phyloP scores from a whole-genome alignment of 768 basidiomycete species.

The Plicaturopsis crispa region DNA sequence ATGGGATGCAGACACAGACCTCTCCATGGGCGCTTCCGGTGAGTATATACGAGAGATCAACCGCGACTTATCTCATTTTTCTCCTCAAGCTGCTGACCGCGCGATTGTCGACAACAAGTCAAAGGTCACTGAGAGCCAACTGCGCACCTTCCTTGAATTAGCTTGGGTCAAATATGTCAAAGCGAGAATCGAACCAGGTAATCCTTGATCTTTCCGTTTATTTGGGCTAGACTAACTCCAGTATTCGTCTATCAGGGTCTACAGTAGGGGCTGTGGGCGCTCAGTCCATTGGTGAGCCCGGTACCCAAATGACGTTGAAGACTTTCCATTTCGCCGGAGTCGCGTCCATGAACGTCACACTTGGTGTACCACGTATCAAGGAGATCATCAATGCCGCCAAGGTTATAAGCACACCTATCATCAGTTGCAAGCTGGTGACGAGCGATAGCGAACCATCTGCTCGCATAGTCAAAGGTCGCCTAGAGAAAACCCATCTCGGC shows the following conservation, averaged over 20 bases:
- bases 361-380: slow-evolving; percentile 99
- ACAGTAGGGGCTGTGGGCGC: slow-evolving; percentile 98
- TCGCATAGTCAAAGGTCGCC: slow-evolving; percentile 91
- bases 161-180: slow-evolving; percentile 91
- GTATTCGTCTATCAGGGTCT: slow-evolving; percentile 50
- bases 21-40: slow-evolving; percentile 73
- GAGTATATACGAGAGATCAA: slow-evolving; percentile 13
- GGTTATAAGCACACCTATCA: slow-evolving; percentile 93
- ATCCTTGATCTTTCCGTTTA: slow-evolving; percentile 2
- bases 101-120: slow-evolving; percentile 81
- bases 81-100: slow-evolving; percentile 48
- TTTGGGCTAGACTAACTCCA: background rate
- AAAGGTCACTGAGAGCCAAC: slow-evolving; percentile 81
- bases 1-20: slow-evolving; percentile 72
- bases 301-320: slow-evolving; percentile 99
- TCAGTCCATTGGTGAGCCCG: slow-evolving; percentile 98
- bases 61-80: slow-evolving; percentile 3
- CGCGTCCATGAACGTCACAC: slow-evolving; percentile 98
- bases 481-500: slow-evolving; percentile 91
- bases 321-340: slow-evolving; percentile 99
- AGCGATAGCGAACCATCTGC: slow-evolving; percentile 87
- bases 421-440: slow-evolving; percentile 90
- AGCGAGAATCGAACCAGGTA: slow-evolving; percentile 94
- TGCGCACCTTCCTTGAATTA: slow-evolving; percentile 73
- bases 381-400: slow-evolving; percentile 99